These are phyloP conservation scores for Oidiodendron maius DNA, from an alignment of 495 filamentous ascomycete species.

Conservation along the genomic window DNA sequence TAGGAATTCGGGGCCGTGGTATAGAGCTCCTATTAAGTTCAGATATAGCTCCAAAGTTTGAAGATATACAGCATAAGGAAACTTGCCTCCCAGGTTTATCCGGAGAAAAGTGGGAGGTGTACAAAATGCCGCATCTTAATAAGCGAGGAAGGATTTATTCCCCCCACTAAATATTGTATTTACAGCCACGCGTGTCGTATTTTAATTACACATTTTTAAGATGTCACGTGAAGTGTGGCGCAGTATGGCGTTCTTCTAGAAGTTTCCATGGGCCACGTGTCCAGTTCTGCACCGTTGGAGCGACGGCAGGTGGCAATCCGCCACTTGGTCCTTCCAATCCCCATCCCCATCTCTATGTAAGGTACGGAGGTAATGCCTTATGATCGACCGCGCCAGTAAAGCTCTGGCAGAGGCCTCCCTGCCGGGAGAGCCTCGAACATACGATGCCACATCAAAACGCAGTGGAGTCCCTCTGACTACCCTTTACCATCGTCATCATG, in stretches of 20 bases:
- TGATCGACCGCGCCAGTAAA: background rate
- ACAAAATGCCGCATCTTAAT: constrained; percentile 5
- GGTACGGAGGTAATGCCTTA: background rate
- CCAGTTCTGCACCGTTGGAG: constrained; percentile 8
- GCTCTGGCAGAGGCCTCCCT: constrained; percentile 14
- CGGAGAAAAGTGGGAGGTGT: background rate
- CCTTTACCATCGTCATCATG: too few species aligned
- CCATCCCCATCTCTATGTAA: constrained; percentile 7
- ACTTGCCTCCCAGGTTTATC: background rate
- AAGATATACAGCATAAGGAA: too few species aligned
- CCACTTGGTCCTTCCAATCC: constrained; percentile 14
- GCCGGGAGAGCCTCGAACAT: constrained; percentile 16
- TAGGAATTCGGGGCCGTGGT: background rate
- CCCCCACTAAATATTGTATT: background rate
- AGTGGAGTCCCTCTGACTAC: constrained; percentile 5
- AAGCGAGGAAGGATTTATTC: too few species aligned
- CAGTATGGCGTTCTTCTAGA: constrained; percentile 2
- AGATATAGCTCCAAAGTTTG: too few species aligned
- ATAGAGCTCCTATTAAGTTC: too few species aligned
- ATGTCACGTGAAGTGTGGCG: too few species aligned
- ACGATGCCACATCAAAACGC: constrained; percentile 15
- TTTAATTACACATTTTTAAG: background rate
- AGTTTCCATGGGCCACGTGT: constrained; percentile 11
- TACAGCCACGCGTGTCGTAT: constrained; percentile 1
- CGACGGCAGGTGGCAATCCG: background rate